Evolutionary conservation across 352 stramenopile genomes (phyloP).

Genomic region (Thraustotheca clavata): DNA sequence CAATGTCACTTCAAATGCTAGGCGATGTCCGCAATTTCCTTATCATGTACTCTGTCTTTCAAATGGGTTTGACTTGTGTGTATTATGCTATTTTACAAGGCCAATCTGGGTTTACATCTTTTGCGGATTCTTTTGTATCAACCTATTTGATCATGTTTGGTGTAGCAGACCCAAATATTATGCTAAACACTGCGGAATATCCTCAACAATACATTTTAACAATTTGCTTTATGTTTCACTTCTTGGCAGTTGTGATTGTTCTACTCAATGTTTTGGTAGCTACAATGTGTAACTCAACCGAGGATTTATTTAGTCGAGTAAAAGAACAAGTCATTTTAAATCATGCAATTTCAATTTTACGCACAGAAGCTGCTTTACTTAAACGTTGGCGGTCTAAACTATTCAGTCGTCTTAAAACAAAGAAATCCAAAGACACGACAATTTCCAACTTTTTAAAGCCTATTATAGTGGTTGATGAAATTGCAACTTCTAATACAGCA

Average conservation of each 20-base stretch:
- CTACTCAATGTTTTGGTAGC: conserved; percentile 13
- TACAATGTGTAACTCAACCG: not conserved
- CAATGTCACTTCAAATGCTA: conserved; percentile 12
- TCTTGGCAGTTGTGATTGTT: conserved; percentile 3
- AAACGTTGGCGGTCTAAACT: not conserved
- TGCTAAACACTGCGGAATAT: not conserved
- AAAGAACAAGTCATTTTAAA: conserved; percentile 8
- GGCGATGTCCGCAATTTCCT: conserved; percentile 11
- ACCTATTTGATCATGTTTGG: conserved; percentile 18
- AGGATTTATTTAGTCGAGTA: not conserved
- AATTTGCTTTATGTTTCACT: conserved; percentile 9
- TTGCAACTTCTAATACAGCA: not conserved
- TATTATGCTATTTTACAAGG: conserved; percentile 15
- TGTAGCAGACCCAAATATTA: not conserved
- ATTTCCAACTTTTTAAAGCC: not conserved
- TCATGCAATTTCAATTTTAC: not conserved
- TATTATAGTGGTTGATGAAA: not conserved
- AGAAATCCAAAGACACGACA: not conserved
- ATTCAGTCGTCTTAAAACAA: not conserved
- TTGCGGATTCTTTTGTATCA: conserved; percentile 1
- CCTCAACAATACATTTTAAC: not conserved
- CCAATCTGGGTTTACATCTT: not conserved
- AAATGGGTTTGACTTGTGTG: conserved; percentile 13
- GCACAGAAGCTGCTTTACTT: not conserved
- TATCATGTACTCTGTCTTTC: conserved; percentile 8